A percentile compares a stretch with the other conserved stretches of the same genome.
These are phyloP conservation scores for Trichoderma koningii DNA, from an alignment of 2,329 filamentous ascomycete genomes.

Conservation along the genomic window DNA sequence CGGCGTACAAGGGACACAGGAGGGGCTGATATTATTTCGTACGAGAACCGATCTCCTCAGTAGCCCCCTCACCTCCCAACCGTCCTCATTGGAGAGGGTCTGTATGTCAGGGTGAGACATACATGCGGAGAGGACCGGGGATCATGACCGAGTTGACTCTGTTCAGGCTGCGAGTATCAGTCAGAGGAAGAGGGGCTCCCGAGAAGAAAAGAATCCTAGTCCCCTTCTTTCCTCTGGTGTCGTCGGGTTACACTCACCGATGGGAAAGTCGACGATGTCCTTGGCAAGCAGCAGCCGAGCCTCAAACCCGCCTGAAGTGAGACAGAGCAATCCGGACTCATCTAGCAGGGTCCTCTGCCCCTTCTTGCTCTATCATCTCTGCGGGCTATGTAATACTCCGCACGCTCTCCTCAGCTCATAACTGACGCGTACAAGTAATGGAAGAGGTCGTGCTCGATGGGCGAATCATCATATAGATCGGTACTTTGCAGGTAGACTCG, in stretches of 20 bases:
- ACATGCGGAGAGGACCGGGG: background rate
- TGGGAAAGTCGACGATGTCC: background rate
- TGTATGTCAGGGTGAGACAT: slow-evolving; percentile 18
- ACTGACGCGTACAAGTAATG: background rate
- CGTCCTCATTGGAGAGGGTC: slow-evolving; percentile 7
- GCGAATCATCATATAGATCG: background rate
- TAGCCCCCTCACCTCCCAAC: background rate
- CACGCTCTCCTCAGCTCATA: slow-evolving; percentile 1
- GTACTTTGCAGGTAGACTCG: background rate
- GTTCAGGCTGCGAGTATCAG: background rate
- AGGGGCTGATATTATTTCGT: background rate
- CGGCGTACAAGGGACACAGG: background rate
- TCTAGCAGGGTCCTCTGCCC: background rate
- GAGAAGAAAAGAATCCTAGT: background rate
- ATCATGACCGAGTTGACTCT: slow-evolving; percentile 1
- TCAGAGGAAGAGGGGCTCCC: background rate
- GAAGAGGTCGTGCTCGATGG: background rate
- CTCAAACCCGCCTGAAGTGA: background rate
- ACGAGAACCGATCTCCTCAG: background rate
- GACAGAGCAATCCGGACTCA: background rate
- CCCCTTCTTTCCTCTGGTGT: background rate
- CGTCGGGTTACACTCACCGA: slow-evolving; percentile 1
- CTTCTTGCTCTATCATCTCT: background rate
- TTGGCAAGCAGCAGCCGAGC: background rate
- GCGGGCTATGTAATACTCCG: background rate